A percentile compares a stretch with the other conserved stretches of the same genome.
These are phyloP conservation scores for Lenwebbia sp. DNA, from an alignment of 345 rosid species.

Conservation along the genomic window DNA sequence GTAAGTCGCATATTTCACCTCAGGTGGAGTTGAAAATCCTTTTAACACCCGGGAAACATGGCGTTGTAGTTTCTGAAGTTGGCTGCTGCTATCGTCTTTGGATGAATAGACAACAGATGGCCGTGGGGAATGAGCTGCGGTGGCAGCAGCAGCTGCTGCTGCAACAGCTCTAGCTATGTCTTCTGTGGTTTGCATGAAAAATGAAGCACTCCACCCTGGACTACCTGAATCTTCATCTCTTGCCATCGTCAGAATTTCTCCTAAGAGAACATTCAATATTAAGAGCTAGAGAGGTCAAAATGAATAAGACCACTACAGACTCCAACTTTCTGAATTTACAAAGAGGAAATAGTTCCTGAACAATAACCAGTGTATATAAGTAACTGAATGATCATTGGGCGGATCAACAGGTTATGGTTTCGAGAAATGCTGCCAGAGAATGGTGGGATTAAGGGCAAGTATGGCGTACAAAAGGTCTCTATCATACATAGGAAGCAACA, in stretches of 20 bases:
- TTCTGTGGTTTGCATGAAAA: conserved; percentile 57
- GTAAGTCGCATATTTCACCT: conserved; percentile 38
- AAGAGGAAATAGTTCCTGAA: background rate
- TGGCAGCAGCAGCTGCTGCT: conserved; percentile 67
- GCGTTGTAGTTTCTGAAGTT: conserved; percentile 60
- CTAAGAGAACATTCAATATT: conserved; percentile 7
- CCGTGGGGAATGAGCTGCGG: conserved; percentile 57
- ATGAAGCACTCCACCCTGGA: conserved; percentile 78
- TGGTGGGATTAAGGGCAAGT: background rate
- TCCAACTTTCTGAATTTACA: background rate
- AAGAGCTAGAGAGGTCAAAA: background rate
- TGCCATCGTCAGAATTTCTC: conserved; percentile 40
- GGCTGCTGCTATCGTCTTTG: conserved; percentile 57
- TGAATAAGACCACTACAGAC: background rate
- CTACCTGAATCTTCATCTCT: conserved; percentile 58
- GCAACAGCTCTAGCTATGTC: conserved; percentile 80
- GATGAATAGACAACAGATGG: conserved; percentile 83
- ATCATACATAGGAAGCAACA: background rate
- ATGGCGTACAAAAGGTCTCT: background rate
- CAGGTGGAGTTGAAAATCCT: conserved; percentile 58
- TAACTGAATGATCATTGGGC: background rate
- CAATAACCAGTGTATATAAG: background rate
- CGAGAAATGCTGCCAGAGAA: background rate
- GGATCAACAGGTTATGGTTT: background rate
- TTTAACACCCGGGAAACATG: conserved; percentile 55